Percentiles rank a stretch among this genome's conserved stretches.
These are phyloP conservation scores for Diaporthe sp. DNA, from an alignment of 2,329 filamentous ascomycete species.

Conservation along the genomic window DNA sequence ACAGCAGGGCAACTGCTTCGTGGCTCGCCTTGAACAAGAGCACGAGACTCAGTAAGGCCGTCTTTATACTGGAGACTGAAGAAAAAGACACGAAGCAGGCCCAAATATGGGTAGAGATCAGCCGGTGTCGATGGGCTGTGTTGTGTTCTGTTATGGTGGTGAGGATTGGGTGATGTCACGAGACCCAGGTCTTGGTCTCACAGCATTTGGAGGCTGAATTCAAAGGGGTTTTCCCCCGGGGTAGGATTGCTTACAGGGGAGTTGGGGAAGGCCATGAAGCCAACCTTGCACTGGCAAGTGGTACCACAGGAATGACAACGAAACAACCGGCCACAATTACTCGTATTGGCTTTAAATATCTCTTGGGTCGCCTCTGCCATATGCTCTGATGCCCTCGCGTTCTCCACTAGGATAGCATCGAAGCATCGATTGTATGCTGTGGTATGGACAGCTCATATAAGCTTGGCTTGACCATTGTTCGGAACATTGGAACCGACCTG, in stretches of 20 bases:
- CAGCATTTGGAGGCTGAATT: background rate
- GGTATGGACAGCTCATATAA: background rate
- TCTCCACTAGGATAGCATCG: background rate
- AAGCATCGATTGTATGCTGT: no score
- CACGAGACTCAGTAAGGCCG: background rate
- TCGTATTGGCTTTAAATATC: background rate
- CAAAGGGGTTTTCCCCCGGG: background rate
- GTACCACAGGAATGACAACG: background rate
- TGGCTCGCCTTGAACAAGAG: background rate
- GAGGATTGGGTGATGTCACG: constrained; percentile 8
- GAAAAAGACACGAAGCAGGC: background rate
- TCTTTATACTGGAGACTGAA: background rate
- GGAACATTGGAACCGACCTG: background rate
- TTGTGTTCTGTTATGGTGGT: background rate
- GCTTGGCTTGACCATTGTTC: background rate
- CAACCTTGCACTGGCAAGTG: background rate
- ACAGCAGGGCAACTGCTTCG: background rate
- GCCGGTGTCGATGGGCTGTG: background rate
- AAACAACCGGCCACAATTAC: background rate
- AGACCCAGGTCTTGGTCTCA: background rate
- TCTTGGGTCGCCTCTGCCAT: background rate
- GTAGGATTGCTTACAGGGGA: background rate
- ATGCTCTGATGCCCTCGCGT: background rate
- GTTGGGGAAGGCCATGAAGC: background rate
- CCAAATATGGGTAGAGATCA: background rate